Base-by-base conservation (phyloP, 2,329 filamentous ascomycete species). In the Colletotrichum melonis region DNA sequence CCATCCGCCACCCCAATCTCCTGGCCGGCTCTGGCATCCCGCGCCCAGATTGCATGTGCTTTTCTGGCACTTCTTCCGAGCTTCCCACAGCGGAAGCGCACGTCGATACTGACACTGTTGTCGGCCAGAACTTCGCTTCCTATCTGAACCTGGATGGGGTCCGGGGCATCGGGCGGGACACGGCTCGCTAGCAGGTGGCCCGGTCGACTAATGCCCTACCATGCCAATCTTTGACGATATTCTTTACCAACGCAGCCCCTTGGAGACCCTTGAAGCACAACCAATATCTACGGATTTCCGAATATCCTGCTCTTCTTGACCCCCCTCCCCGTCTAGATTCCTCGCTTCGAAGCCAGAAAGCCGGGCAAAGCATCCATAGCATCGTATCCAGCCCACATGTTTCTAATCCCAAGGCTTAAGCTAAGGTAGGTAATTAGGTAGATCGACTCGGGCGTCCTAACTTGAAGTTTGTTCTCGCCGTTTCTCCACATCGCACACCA, bases 111-210 rank as follows among this genome's bases (percentile, higher is more conserved):
- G 30, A 42, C 3, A 16, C 16, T 22, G 55, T 11, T 28, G 19
- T 56, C 14, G n/a, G 24, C 60, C 22, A 35, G 6, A 35, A 28
- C 30, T 38, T 69, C 62, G 67, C 35, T 65, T 32, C 12, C 35
- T 32, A 16, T 24, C 24, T 30, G 19, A 49, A 22, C 6, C 54
- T 65, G 22, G 30, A 32, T 56, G 35, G 14, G 11, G 52, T 56
- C 63, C 67, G 67, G 71, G 57, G 42, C 55, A 24, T 52, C 67
- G 71, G 71, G 67, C 71, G 67, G 71, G 67, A 73, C 60, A 59
- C 67, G 71, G 71, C 56, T 73, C 55, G 67, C 38, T 57, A 65
- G 54, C 57, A 70, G 60, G 12, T 46, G 30, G 42, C 54, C 66
- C 52, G 42, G 65, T 54, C 42, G 32, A 35, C 32, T 35, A 55